Evolutionary conservation across 2,329 filamentous ascomycete species (phyloP).

Genomic region (Ceratocystis alfenasii): DNA sequence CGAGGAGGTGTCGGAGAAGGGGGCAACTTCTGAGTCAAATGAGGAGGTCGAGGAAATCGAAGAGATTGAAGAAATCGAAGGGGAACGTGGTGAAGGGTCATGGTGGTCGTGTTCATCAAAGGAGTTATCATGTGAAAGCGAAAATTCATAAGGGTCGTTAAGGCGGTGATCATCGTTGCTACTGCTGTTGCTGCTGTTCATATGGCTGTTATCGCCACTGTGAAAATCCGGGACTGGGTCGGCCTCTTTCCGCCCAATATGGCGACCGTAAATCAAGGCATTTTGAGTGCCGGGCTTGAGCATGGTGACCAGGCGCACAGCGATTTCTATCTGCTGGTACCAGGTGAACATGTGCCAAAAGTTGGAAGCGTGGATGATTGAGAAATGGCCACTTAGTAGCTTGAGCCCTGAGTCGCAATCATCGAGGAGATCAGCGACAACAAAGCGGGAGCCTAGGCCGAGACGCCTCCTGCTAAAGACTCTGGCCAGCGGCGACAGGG

Average conservation of each 20-base stretch:
- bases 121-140: not conserved
- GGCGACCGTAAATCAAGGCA: constrained; percentile 40
- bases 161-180: not conserved
- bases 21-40: constrained; percentile 19
- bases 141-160: not conserved
- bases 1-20: constrained; percentile 20
- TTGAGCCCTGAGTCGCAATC: constrained; percentile 31
- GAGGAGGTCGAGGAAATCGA: constrained; percentile 1
- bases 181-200: no score
- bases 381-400: constrained; percentile 33
- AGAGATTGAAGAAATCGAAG: constrained; percentile 14
- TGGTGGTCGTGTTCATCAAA: constrained; percentile 5
- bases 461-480: not conserved
- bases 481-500: not conserved
- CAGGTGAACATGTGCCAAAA: constrained; percentile 42
- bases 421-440: constrained; percentile 40
- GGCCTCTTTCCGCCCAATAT: constrained; percentile 33
- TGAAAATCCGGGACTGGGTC: not conserved
- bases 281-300: constrained; percentile 35
- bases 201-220: no score
- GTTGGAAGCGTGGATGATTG: constrained; percentile 38
- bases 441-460: constrained; percentile 37
- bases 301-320: constrained; percentile 35
- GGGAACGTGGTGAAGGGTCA: not conserved
- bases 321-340: constrained; percentile 37